phyloP scores from a whole-genome alignment of 441 rosid species.

The Gossypium schwendimanii region DNA sequence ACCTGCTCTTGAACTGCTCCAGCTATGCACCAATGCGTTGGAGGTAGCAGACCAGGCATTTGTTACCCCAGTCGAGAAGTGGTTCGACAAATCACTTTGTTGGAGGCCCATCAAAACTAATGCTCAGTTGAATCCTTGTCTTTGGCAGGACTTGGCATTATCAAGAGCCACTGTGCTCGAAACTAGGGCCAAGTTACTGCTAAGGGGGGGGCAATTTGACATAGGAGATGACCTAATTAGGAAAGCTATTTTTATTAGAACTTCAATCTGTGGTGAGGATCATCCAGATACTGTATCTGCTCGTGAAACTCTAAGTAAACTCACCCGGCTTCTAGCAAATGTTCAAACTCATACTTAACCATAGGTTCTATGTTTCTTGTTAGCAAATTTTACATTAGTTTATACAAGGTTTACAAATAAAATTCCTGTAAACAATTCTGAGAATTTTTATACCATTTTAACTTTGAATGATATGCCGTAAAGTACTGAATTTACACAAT shows the following conservation, averaged over 20 bases:
- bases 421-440: slow-evolving; percentile 27
- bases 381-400: slow-evolving; percentile 32
- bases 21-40: slow-evolving; percentile 72
- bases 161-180: slow-evolving; percentile 82
- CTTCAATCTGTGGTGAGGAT: slow-evolving; percentile 79
- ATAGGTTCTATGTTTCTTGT: slow-evolving; percentile 32
- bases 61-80: slow-evolving; percentile 77
- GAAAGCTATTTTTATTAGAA: slow-evolving; percentile 81
- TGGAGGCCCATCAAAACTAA: slow-evolving; percentile 81
- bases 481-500: background rate
- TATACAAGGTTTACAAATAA: slow-evolving; percentile 36
- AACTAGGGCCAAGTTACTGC: slow-evolving; percentile 81
- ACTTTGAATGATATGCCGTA: slow-evolving; percentile 7
- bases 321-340: slow-evolving; percentile 71
- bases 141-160: slow-evolving; percentile 92
- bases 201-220: slow-evolving; percentile 76
- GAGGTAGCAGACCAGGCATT: slow-evolving; percentile 80
- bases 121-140: slow-evolving; percentile 79
- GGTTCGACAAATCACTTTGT: slow-evolving; percentile 79
- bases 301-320: slow-evolving; percentile 72
- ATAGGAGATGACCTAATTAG: slow-evolving; percentile 76
- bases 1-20: slow-evolving; percentile 75
- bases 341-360: slow-evolving; percentile 57
- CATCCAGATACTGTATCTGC: slow-evolving; percentile 82
- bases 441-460: slow-evolving; percentile 14